phyloP scores from a whole-genome alignment of 2,329 filamentous ascomycete genomes.

The Pseudogymnoascus sp. region DNA sequence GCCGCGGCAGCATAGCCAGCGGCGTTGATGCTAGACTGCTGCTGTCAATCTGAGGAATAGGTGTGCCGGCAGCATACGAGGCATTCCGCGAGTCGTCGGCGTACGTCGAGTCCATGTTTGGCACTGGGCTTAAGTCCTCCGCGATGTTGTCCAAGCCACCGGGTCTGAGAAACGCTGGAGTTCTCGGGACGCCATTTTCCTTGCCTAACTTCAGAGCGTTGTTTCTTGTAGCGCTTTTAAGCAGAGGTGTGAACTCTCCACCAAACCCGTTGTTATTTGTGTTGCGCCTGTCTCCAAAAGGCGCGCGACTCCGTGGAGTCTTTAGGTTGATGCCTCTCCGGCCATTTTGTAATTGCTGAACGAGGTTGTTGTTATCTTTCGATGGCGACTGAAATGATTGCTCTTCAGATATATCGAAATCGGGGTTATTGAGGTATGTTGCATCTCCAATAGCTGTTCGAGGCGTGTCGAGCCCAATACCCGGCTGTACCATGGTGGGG shows the following conservation, averaged over 20 bases:
- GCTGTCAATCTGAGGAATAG: slow-evolving; percentile 65
- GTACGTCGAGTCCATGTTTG: slow-evolving; percentile 66
- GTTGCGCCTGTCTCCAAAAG: slow-evolving; percentile 65
- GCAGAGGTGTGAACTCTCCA: slow-evolving; percentile 85
- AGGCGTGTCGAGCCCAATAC: slow-evolving; percentile 71
- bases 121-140: slow-evolving; percentile 67
- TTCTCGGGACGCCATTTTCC: slow-evolving; percentile 56
- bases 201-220: slow-evolving; percentile 60
- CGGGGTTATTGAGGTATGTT: slow-evolving; percentile 66
- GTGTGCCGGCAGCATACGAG: slow-evolving; percentile 59
- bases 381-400: slow-evolving; percentile 77
- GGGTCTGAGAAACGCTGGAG: slow-evolving; percentile 58
- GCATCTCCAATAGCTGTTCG: slow-evolving; percentile 77
- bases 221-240: slow-evolving; percentile 72
- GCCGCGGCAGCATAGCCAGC: slow-evolving; percentile 59
- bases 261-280: slow-evolving; percentile 53
- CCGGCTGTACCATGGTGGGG: slow-evolving; percentile 55
- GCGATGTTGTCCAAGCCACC: slow-evolving; percentile 55
- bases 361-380: slow-evolving; percentile 67
- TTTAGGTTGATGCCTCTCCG: slow-evolving; percentile 51
- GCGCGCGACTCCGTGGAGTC: slow-evolving; percentile 65
- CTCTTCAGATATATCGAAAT: slow-evolving; percentile 80
- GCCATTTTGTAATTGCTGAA: slow-evolving; percentile 67
- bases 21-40: slow-evolving; percentile 83
- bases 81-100: slow-evolving; percentile 57